Base-by-base conservation (phyloP, 2,329 filamentous ascomycete species). In the Neoascochyta sp. region DNA sequence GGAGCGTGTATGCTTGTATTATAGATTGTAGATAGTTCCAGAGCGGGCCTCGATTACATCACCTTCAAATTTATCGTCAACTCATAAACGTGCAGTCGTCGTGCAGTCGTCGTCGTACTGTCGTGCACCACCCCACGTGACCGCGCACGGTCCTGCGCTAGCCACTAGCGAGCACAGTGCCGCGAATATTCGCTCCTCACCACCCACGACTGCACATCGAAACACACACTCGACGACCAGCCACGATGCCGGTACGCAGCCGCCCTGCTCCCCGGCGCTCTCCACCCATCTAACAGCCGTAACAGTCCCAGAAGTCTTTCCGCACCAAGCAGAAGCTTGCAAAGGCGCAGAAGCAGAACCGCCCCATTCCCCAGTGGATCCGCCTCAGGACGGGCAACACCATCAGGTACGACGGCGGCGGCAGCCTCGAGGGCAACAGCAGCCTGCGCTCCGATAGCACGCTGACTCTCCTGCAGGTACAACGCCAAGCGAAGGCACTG, bases 281-380 rank as follows among this genome's bases (percentile, higher is more conserved):
- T 38, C 35, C 34, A 30, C 33, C 35, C 16, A 30, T 20, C 19
- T 30, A 18, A 7, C 27, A n/a, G n/a, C n/a, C n/a, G n/a, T n/a
- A n/a, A 67, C 70, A 96, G 90, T 90, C 84, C 83, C 88, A 98
- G 79, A 98, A 98, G 84, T 86, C 89, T 70, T 98, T 98, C 88
- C 86, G 89, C 72, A 95, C 89, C 75, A 98, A 98, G 89, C 85
- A 93, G 75, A 98, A 98, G 92, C 88, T 98, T 78, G 92, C 92
- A 69, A 95, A 90, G 81, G 92, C 92, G 70, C 90, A 96, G 81
- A 96, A 95, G 83, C 90, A 96, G 80, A 98, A 98, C 84, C 85
- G 92, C 71, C 92, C 92, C 62, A 95, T 98, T 70, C 92, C 92
- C 56, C 92, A 98, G 80, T 98, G 92, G 92, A 96, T 98, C 71